A percentile compares a stretch with the other conserved stretches of the same genome.
Conservation (phyloP, 1,284 basidiomycete genomes). For the Ganoderma sp. region DNA sequence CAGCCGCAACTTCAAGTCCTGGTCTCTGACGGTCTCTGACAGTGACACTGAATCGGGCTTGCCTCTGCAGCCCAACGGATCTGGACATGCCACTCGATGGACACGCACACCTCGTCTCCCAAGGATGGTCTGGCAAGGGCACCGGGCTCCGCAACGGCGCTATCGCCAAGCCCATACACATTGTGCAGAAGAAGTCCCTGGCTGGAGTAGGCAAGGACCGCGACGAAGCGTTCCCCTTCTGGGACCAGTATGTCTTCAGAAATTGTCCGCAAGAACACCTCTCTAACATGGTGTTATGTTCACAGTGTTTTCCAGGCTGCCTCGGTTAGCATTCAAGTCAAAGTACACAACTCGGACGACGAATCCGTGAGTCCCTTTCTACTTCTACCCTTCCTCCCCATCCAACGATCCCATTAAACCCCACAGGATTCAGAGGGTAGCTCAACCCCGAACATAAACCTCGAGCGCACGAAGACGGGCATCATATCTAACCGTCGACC, state of each 20-base stretch:
- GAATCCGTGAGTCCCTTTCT: constrained; percentile 42
- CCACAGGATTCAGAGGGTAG: constrained; percentile 11
- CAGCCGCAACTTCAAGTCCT: background rate
- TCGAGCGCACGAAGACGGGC: constrained; percentile 73
- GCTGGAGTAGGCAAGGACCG: constrained; percentile 88
- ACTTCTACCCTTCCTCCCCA: constrained; percentile 6
- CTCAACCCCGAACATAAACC: constrained; percentile 35
- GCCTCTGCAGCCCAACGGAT: constrained; percentile 1
- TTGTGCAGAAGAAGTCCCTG: constrained; percentile 85
- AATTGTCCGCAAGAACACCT: background rate
- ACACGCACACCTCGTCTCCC: constrained; percentile 76
- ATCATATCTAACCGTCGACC: constrained; percentile 79
- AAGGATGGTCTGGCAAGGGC: constrained; percentile 90
- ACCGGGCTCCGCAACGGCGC: constrained; percentile 73
- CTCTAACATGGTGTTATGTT: background rate
- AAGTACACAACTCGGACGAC: constrained; percentile 58
- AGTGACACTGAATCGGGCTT: too few relatives aligned
- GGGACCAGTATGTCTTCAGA: constrained; percentile 81
- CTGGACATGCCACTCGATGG: constrained; percentile 74
- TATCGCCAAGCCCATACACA: constrained; percentile 72
- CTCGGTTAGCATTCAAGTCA: constrained; percentile 78
- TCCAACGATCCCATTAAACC: background rate
- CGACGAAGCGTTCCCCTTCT: constrained; percentile 93
- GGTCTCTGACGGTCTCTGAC: too few relatives aligned
- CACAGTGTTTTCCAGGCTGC: constrained; percentile 79